A percentile compares a stretch with the other conserved stretches of the same genome.
phyloP scores from a whole-genome alignment of 768 basidiomycete genomes.

The Leccinum pellstonianum region DNA sequence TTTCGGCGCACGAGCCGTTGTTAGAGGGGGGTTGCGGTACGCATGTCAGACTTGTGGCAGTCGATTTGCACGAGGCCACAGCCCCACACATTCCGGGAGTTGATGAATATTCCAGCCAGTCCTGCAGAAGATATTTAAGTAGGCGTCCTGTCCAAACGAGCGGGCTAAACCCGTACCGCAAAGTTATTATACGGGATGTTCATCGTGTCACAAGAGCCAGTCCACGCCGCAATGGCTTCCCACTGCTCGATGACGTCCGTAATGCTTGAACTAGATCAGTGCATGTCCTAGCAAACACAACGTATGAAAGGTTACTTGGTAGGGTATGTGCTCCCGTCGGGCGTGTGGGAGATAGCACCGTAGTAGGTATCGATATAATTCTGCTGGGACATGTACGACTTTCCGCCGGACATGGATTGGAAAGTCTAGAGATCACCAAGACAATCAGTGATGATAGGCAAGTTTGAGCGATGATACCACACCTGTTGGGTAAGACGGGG shows the following conservation, averaged over 20 bases:
- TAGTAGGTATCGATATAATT: conserved; percentile 27
- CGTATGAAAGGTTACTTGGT: conserved; percentile 5
- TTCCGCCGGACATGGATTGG: conserved; percentile 20
- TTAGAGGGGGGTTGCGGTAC: conserved; percentile 22
- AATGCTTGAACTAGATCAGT: conserved; percentile 10
- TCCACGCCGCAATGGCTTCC: conserved; percentile 24
- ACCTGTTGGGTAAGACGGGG: conserved; percentile 18
- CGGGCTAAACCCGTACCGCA: conserved; percentile 6
- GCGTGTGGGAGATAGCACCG: conserved; percentile 18
- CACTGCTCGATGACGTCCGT: conserved; percentile 9
- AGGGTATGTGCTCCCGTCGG: conserved; percentile 17
- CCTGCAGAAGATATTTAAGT: conserved; percentile 9
- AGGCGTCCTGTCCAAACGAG: not conserved
- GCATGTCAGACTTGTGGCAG: conserved; percentile 8
- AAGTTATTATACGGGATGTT: conserved; percentile 25
- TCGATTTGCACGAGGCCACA: conserved; percentile 11
- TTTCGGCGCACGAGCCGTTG: conserved; percentile 23
- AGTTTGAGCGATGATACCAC: not conserved
- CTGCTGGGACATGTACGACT: conserved; percentile 20
- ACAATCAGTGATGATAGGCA: not conserved
- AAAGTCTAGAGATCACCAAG: conserved; percentile 12
- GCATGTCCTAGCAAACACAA: not conserved
- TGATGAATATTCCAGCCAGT: conserved; percentile 25
- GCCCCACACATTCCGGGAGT: conserved; percentile 21
- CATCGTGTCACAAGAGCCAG: conserved; percentile 20